Evolutionary conservation across 495 filamentous ascomycete genomes (phyloP), one percentile per base, ranked within the genome.

Genomic region (Staphylotrichum longicolle): DNA sequence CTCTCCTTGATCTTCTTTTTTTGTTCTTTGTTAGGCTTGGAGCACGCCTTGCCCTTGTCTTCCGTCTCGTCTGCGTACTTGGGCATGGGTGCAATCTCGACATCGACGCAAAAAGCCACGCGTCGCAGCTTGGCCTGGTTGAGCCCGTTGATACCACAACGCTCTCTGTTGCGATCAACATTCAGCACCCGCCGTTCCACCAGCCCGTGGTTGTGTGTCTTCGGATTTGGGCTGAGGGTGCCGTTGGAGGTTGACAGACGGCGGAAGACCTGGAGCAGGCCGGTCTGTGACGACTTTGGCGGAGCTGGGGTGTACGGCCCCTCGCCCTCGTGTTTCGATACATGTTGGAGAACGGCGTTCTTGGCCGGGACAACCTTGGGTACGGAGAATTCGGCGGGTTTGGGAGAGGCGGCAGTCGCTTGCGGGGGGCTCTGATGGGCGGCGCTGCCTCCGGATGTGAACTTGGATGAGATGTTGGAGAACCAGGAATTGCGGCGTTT

Each of bases 81-180:
- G 5, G 82, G 81, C 71, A 81, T 80, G 32, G 76, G 80, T 46
- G 94, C 93, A 68, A 98, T 94, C 75, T 98, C 94, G 11, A 98
- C 94, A 72, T 98, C 94, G 4, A 98, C 94, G 65, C 89, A 96
- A 67, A 98, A 98, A 2, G 92, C 89, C 2, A 98, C 94, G 40
- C 90, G 82, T 27, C 91, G 82, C 39, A 98, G 74, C 63, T 94
- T 96, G 15, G 82, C 83, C 62, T 88, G 86, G 61, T 93, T 85
- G 27, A 98, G 74, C 63, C 94, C 91, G 34, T 84, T 79, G 33
- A 98, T 84, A 14, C 83, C 81, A 69, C 91, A 94, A 45, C 94
- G 77, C 67, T 95, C 87, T 37, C 94, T 82, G 63, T 85, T 81
- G 27, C 75, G 83, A 68, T 98, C 91, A 44, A 96, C 78, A 69